These are phyloP conservation scores for Solanum chacoense DNA, from an alignment of 305 asterid species.

Conservation along the genomic window DNA sequence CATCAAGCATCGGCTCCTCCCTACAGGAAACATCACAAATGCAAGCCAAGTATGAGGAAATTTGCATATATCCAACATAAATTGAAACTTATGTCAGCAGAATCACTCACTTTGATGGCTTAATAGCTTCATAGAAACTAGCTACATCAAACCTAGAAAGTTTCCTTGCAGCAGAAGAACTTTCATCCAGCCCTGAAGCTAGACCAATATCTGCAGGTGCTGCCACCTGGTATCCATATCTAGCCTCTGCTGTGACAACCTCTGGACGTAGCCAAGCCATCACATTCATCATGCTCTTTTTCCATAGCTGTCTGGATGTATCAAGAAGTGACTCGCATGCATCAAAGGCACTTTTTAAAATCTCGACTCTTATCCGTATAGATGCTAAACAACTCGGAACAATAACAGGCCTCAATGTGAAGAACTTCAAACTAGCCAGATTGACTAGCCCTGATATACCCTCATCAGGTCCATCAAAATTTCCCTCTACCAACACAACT, in stretches of 20 bases:
- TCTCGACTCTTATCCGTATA: slow-evolving; percentile 62
- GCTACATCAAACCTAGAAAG: slow-evolving; percentile 55
- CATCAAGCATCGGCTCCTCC: slow-evolving; percentile 73
- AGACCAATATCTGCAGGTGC: slow-evolving; percentile 22
- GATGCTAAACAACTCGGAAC: slow-evolving; percentile 32
- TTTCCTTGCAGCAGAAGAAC: slow-evolving; percentile 26
- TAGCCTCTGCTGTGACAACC: slow-evolving; percentile 79
- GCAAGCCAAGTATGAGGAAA: slow-evolving; percentile 6
- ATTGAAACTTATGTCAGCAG: neutral
- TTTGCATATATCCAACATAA: neutral
- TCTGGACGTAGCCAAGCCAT: slow-evolving; percentile 94
- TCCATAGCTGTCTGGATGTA: slow-evolving; percentile 69
- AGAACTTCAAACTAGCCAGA: slow-evolving; percentile 67
- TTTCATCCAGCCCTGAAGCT: slow-evolving; percentile 22
- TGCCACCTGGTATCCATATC: slow-evolving; percentile 46
- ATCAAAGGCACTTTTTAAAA: slow-evolving; percentile 43
- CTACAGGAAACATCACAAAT: slow-evolving; percentile 26
- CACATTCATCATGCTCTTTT: slow-evolving; percentile 73
- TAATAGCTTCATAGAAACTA: slow-evolving; percentile 90
- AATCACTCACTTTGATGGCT: slow-evolving; percentile 78
- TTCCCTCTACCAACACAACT: slow-evolving; percentile 50
- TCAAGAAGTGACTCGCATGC: slow-evolving; percentile 73
- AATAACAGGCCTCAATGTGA: slow-evolving; percentile 58
- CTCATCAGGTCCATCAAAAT: slow-evolving; percentile 76
- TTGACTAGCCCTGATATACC: slow-evolving; percentile 79